Base-by-base conservation (phyloP, 805 yeast species). In the Yamadazyma olivae region DNA sequence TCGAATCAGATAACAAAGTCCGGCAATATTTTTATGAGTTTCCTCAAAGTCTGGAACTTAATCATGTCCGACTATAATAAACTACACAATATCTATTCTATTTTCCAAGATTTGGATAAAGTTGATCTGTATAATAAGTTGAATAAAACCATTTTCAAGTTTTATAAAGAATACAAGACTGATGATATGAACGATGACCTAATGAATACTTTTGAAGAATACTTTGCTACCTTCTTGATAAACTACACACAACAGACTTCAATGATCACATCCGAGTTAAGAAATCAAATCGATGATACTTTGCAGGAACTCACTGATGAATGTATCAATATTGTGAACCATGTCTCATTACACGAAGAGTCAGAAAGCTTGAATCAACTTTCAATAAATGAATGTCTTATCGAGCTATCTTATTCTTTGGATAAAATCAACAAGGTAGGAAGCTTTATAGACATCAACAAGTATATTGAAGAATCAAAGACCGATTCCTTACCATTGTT, bases 361-460 rank as follows among this genome's bases (percentile, higher is more conserved):
- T 10, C 17, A 18, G 24, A 16, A 29, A 14, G 17, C 16, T 8
- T n/a, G 15, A 13, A 13, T 27, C 32, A 17, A 18, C 17, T 27
- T 4, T 24, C 23, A 19, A n/a, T 35, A 3, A 10, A 17, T 7
- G 23, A 16, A 10, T 17, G 25, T 3, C 23, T 35, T 4, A 2
- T 5, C 12, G 19, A 28, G 17, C 17, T 29, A 23, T 22, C 22
- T 6, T 17, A 13, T 19, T 3, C 15, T 14, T 4, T 35, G n/a
- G 3, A 6, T 6, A 36, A 36, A 21, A 10, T 45, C 4, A 43
- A 41, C 28, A 33, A 34, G 26, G n/a, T 42, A 36, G 39, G 50
- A 39, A 18, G 40, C 40, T 26, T 44, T 26, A 18, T 35, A 10
- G 42, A 32, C 25, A 39, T 41, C 6, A 19, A 16, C 13, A 26